Evolutionary conservation across 805 yeast species (phyloP), one percentile per base, ranked within the genome.

Genomic region (Suhomyces sp.): DNA sequence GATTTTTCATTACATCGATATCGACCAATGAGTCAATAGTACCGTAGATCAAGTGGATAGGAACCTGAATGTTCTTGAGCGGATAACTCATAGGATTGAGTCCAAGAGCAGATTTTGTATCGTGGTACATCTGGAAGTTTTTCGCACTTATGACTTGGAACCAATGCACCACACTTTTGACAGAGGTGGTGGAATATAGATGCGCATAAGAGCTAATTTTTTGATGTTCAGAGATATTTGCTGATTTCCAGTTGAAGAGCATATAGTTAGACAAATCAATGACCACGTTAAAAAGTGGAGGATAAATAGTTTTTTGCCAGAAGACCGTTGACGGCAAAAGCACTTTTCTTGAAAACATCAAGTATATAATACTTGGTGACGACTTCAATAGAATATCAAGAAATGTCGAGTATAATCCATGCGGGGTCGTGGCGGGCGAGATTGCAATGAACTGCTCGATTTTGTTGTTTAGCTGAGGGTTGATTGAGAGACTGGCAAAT

Each of bases 361-460:
- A 66, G 63, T 77, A 88, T 61, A 92, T 71, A 39, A 90, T 67
- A 49, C 82, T 75, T 1, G 97, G 97, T 2, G 91, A 84, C 1
- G 94, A 80, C 57, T 86, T 81, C 54, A 89, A 81, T 45, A 93
- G 73, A 0, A 87, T 78, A 62, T 89, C 93, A 19, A 89, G 84
- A 43, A 93, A 72, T 61, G 84, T 81, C 56, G 92, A 88, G 55
- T 85, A 83, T 40, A 92, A 74, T 1, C 96, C 94, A 43, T 84
- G 86, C 0, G 98, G 98, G 0, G 96, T 86, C 79, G 93, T 86
- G 1, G 97, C 97, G 0, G 98, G 98, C 0, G 97, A 89, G 44
- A 92, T 80, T 1, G 96, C 97, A 51, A 92, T 82, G 56, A 92
- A 86, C 48, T 66, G 61, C 33, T 78, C 78, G 45, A 80, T 71